Evolutionary conservation across 495 filamentous ascomycete genomes (phyloP).

Genomic region (Penicillium subrubescens): DNA sequence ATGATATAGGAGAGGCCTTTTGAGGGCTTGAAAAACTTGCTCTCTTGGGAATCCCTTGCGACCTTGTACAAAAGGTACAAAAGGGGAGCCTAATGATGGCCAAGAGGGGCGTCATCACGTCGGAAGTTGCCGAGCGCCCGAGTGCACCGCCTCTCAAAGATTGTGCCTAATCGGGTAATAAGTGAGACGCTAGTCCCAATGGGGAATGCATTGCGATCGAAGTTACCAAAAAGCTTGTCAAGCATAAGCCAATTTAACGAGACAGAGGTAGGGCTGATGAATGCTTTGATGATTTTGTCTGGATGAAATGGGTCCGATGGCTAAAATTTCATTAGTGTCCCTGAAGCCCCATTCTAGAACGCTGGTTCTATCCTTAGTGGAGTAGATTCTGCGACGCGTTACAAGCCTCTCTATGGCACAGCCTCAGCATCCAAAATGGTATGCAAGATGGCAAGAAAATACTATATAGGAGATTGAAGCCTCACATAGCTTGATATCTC

Average conservation of each 20-base stretch:
- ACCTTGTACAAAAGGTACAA: slow-evolving; percentile 1
- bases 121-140: slow-evolving; percentile 7
- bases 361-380: neutral
- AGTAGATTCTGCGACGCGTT: neutral
- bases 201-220: slow-evolving; percentile 19
- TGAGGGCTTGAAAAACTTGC: neutral
- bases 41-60: neutral
- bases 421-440: slow-evolving; percentile 7
- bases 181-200: slow-evolving; percentile 10
- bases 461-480: slow-evolving; percentile 6
- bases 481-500: neutral
- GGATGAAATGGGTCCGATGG: neutral
- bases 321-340: neutral
- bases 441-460: slow-evolving; percentile 4
- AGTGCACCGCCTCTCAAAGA: slow-evolving; percentile 11
- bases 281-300: neutral
- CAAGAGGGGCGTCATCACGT: neutral
- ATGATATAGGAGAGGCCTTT: slow-evolving; percentile 37
- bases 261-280: neutral
- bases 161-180: slow-evolving; percentile 11
- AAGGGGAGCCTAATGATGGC: neutral
- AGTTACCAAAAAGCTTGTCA: neutral
- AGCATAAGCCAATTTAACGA: neutral
- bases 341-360: slow-evolving; percentile 9
- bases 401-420: neutral